Base-by-base conservation (phyloP, 2,329 filamentous ascomycete genomes). In the Diplocarpon mali region DNA sequence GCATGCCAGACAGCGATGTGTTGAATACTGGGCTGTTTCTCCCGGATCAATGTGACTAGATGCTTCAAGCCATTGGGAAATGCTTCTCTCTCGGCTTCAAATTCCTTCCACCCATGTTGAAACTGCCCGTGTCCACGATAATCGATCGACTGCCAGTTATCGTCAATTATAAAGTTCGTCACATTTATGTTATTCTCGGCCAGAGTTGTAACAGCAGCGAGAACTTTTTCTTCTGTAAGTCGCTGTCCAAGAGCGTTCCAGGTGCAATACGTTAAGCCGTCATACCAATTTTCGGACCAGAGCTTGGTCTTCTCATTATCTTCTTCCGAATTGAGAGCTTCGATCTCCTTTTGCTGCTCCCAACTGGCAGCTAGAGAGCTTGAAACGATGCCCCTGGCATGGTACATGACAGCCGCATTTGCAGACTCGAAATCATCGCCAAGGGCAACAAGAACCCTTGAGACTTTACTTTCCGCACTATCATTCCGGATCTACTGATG, bases 1-100 rank as follows among this genome's bases (percentile, higher is more conserved):
- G 90, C 86, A 66, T 98, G 92, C 92, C 92, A 98, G 1, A 96
- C 90, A 10, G 85, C 86, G 40, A 96, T 75, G 55, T 95, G 83
- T 48, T 83, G 75, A 47, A 96, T 81, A 47, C 79, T 76, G 0
- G 80, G 79, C 56, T 89, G 76, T 13, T 71, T 72, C 14, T 73
- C 65, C 16, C 86, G 78, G 47, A 96, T 85, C 6, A 75, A 72
- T 5, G 71, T 66, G 1, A 93, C 71, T 0, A 83, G 78, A 6
- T 78, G 70, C 58, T 83, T 85, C 8, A 98, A 68, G 0, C 92
- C 92, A 2, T 75, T 68, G 0, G 90, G 89, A 48, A 98, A 98
- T 0, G 79, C 78, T 20, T 74, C 69, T 10, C 77, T 72, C 46
- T 93, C 85, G 0, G 90, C 92, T 60, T 96, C 89, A 52, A 98